Evolutionary conservation across 163 green algal genomes (phyloP), one percentile per base, ranked within the genome.

Genomic region (Trebouxia gelatinosa): DNA sequence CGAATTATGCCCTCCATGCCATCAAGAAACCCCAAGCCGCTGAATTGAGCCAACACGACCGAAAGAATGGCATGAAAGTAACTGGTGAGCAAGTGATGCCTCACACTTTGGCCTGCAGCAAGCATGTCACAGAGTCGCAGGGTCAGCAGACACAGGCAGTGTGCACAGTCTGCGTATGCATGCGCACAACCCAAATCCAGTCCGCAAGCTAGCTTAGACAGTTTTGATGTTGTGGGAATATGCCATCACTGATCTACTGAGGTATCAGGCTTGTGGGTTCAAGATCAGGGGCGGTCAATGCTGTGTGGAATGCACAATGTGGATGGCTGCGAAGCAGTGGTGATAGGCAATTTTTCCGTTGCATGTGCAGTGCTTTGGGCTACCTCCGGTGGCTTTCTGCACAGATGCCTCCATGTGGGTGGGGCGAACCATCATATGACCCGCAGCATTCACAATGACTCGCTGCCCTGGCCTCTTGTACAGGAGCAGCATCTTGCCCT

Each of bases 361-460:
- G 2, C 26, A 39, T 39, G 57, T 3, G 26, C 28, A 39, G 26
- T 66, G 5, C 57, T 29, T 9, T 66, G 26, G 57, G 21, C 26
- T 32, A 66, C 57, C 57, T 35, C 26, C 57, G 11, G 28, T 11
- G 26, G 32, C 13, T 7, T 34, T 31, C 11, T 71, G 62, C 11
- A 71, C 28, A 21, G 32, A 59, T 3, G 39, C 77, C 64, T 89
- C 84, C 26, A 85, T 38, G 48, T 59, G 77, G 2, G 74, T 78
- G 6, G 85, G 80, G 1, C 78, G 77, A 16, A 87, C 80, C 1
- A 89, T 82, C 9, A 89, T 29, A 57, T 87, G 77, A 3, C 85
- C 85, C 23, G 50, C 32, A 5, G 17, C 17, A 43, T 87, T 80
- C 34, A 88, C 70, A n/a, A 84, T 70, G 32, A 89, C 82, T 21